These are phyloP conservation scores for Macaranga tanarius DNA, from an alignment of 441 rosid species.

Conservation along the genomic window DNA sequence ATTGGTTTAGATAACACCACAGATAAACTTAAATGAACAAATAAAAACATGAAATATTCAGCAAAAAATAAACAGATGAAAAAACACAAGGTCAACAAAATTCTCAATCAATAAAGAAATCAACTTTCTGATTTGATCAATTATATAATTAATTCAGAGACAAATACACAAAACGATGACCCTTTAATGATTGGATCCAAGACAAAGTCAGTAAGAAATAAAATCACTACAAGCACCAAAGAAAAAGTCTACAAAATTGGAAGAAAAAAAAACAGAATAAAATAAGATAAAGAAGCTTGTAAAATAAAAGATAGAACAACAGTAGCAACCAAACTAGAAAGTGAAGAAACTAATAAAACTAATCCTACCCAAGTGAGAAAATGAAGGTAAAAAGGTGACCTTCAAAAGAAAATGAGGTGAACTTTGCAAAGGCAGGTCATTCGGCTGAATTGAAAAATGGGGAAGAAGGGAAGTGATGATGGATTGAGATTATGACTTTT, in stretches of 20 bases:
- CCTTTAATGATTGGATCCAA: background rate
- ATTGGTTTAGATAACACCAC: background rate
- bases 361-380: conserved; percentile 5
- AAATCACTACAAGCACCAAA: background rate
- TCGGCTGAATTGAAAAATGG: background rate
- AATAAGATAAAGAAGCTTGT: background rate
- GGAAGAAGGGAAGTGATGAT: background rate
- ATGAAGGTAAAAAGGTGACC: background rate
- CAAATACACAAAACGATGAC: background rate
- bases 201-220: background rate
- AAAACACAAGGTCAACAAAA: background rate
- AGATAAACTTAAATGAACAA: background rate
- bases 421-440: background rate
- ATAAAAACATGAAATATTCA: background rate
- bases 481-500: background rate
- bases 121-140: conserved; percentile 4
- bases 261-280: too few species aligned
- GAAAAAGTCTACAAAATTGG: background rate
- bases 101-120: background rate
- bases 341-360: background rate
- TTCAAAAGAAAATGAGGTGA: background rate
- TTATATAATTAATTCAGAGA: background rate
- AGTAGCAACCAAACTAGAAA: too few species aligned
- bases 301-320: background rate
- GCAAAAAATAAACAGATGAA: background rate